Evolutionary conservation across 2,329 filamentous ascomycete genomes (phyloP).

Genomic region (Colletotrichum echinochloae): DNA sequence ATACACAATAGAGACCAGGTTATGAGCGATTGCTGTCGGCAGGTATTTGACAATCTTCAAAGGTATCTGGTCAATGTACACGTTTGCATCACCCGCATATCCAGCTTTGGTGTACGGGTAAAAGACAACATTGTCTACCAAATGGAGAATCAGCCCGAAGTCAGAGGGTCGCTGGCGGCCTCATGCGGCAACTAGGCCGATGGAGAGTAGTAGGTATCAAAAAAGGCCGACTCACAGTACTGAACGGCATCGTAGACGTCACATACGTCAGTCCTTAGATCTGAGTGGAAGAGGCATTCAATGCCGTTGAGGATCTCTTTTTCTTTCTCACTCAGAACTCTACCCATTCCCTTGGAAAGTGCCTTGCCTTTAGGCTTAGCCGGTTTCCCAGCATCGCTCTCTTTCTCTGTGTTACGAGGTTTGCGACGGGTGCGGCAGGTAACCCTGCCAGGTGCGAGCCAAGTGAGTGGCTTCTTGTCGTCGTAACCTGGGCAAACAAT

Average conservation of each 20-base stretch:
- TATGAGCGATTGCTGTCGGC: constrained; percentile 29
- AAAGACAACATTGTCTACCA: constrained; percentile 40
- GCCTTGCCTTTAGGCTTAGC: neutral
- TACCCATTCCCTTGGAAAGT: neutral
- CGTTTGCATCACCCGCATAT: constrained; percentile 39
- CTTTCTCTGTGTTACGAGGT: neutral
- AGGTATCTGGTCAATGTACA: constrained; percentile 46
- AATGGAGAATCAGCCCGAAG: neutral
- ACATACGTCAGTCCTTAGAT: constrained; percentile 33
- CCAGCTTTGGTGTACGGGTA: constrained; percentile 42
- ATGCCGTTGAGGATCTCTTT: neutral
- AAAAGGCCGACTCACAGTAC: constrained; percentile 33
- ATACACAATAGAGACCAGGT: constrained; percentile 31
- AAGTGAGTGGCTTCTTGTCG: constrained; percentile 53
- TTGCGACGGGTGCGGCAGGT: constrained; percentile 46
- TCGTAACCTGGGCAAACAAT: constrained; percentile 55
- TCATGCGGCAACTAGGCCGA: too few relatives aligned
- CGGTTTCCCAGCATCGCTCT: neutral
- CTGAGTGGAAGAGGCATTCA: constrained; percentile 19
- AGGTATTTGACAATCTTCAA: constrained; percentile 33
- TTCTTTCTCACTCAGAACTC: neutral
- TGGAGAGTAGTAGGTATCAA: neutral
- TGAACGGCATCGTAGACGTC: constrained; percentile 37
- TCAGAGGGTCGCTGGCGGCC: too few relatives aligned
- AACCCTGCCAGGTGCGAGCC: constrained; percentile 54